Evolutionary conservation across 2,329 filamentous ascomycete species (phyloP).

Genomic region (Ceratocystis papillata): DNA sequence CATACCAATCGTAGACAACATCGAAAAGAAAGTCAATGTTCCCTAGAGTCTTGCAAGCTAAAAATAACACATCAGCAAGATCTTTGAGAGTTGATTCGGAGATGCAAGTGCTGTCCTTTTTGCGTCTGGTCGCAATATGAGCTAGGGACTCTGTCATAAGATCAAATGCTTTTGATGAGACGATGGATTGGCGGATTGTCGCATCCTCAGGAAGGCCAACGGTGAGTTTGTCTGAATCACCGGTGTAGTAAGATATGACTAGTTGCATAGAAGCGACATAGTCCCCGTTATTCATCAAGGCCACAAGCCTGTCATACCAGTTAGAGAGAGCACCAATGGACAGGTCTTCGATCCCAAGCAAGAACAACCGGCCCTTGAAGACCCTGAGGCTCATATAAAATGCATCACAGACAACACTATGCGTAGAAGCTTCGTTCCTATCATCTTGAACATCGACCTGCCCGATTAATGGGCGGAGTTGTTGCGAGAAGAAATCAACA

Average conservation of each 20-base stretch:
- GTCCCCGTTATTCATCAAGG: slow-evolving; percentile 93
- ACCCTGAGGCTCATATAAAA: slow-evolving; percentile 96
- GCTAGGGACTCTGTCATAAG: slow-evolving; percentile 88
- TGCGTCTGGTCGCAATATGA: slow-evolving; percentile 39
- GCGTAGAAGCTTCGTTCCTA: slow-evolving; percentile 81
- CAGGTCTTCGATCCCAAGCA: slow-evolving; percentile 87
- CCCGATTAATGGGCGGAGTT: slow-evolving; percentile 75
- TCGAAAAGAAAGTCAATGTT: slow-evolving; percentile 82
- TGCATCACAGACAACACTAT: slow-evolving; percentile 90
- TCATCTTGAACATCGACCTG: slow-evolving; percentile 49
- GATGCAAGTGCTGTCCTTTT: slow-evolving; percentile 13
- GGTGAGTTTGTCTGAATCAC: slow-evolving; percentile 84
- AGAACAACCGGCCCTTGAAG: slow-evolving; percentile 87
- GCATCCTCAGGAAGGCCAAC: slow-evolving; percentile 86
- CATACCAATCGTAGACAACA: slow-evolving; percentile 80
- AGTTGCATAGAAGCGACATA: slow-evolving; percentile 84
- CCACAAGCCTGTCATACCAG: slow-evolving; percentile 88
- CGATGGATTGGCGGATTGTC: slow-evolving; percentile 61
- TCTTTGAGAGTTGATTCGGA: slow-evolving; percentile 34
- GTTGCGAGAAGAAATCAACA: slow-evolving; percentile 75
- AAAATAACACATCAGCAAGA: slow-evolving; percentile 72
- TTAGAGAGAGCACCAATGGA: slow-evolving; percentile 88
- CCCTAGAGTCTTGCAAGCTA: slow-evolving; percentile 65
- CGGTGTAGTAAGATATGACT: slow-evolving; percentile 84
- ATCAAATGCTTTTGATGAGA: slow-evolving; percentile 78